phyloP scores from a whole-genome alignment of 1,284 basidiomycete genomes.

The Pyrrhoderma lamaoense region DNA sequence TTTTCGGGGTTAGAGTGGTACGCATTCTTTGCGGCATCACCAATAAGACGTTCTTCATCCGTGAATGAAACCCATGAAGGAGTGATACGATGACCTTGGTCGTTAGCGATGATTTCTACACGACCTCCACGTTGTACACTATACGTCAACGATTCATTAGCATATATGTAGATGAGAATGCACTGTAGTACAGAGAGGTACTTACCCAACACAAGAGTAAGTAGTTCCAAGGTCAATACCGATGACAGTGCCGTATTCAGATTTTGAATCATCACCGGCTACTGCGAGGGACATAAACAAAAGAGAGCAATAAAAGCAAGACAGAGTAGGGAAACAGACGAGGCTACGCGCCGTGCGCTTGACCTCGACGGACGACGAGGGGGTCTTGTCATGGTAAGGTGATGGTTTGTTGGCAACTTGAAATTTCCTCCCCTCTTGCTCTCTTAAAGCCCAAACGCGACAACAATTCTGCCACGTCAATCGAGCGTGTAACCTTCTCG shows the following conservation, averaged over 20 bases:
- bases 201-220: slow-evolving; percentile 73
- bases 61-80: slow-evolving; percentile 92
- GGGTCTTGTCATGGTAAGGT: slow-evolving; percentile 32
- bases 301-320: slow-evolving; percentile 59
- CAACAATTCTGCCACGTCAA: too few species aligned
- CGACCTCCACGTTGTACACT: slow-evolving; percentile 90
- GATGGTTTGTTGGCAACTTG: neutral
- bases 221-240: slow-evolving; percentile 90
- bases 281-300: slow-evolving; percentile 53
- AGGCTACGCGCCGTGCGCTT: slow-evolving; percentile 45
- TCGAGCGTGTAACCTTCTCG: too few species aligned
- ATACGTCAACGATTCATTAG: slow-evolving; percentile 12
- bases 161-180: neutral
- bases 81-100: slow-evolving; percentile 96
- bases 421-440: too few species aligned
- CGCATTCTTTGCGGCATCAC: slow-evolving; percentile 75
- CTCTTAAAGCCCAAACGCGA: too few species aligned
- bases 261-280: slow-evolving; percentile 47
- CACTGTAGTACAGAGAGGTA: slow-evolving; percentile 7
- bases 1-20: slow-evolving; percentile 84
- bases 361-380: slow-evolving; percentile 46
- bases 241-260: slow-evolving; percentile 87
- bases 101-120: slow-evolving; percentile 96
- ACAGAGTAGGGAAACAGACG: slow-evolving; percentile 58
- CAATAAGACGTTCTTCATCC: slow-evolving; percentile 88